These are phyloP conservation scores for Globisporangium viniferum DNA, from an alignment of 352 stramenopile genomes.

Conservation along the genomic window DNA sequence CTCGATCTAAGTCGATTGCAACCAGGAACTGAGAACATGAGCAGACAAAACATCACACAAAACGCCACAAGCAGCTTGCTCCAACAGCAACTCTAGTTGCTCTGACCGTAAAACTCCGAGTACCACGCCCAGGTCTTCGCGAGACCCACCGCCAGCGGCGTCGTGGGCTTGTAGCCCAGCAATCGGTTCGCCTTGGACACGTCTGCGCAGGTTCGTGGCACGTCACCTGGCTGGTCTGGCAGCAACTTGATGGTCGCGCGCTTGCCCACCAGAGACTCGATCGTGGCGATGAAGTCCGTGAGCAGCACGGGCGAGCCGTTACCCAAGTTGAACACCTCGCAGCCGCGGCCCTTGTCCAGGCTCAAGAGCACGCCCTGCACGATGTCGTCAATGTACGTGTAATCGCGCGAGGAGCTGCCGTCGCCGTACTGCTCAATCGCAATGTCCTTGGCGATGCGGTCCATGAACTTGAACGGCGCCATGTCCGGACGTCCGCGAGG, in stretches of 20 bases:
- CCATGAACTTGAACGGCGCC: conserved; percentile 18
- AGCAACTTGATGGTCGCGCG: conserved; percentile 93
- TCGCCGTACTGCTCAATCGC: conserved; percentile 97
- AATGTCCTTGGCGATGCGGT: conserved; percentile 48
- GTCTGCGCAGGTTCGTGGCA: conserved; percentile 95
- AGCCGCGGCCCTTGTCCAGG: conserved; percentile 69
- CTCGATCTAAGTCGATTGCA: background rate
- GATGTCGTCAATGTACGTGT: conserved; percentile 99
- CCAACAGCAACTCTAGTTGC: background rate
- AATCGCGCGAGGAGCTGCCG: conserved; percentile 93
- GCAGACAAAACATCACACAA: background rate
- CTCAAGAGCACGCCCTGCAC: conserved; percentile 92
- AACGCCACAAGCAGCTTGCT: background rate
- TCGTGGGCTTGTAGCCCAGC: conserved; percentile 93
- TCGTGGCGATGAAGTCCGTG: conserved; percentile 94
- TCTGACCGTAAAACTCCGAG: conserved; percentile 9
- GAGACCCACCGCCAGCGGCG: conserved; percentile 93
- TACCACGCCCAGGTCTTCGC: conserved; percentile 28
- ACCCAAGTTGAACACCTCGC: conserved; percentile 97
- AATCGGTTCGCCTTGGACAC: conserved; percentile 93
- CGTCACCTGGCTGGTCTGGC: conserved; percentile 95
- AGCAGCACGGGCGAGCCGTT: conserved; percentile 91
- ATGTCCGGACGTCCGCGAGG: conserved; percentile 91
- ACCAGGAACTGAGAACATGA: background rate
- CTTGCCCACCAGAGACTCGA: conserved; percentile 93